Evolutionary conservation across 345 rosid species (phyloP).

Genomic region (Atalantia buxifolia): DNA sequence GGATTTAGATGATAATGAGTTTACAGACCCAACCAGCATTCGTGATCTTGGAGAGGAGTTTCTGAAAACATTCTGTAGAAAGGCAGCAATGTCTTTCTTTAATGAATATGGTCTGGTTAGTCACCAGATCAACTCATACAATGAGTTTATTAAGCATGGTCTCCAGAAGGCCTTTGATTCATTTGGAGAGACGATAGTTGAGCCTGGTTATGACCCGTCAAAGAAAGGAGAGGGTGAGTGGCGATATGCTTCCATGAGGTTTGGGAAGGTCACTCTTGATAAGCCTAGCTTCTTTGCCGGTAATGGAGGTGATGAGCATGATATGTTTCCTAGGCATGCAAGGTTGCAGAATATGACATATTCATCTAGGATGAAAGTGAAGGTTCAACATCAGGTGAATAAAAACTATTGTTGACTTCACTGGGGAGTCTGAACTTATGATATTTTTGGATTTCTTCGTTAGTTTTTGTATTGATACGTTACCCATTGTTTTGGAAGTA

Average conservation of each 20-base stretch:
- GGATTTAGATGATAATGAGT: conserved; percentile 34
- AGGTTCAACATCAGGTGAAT: conserved; percentile 65
- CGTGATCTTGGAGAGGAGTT: conserved; percentile 45
- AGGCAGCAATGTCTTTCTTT: conserved; percentile 62
- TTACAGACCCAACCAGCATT: conserved; percentile 21
- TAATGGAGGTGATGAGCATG: conserved; percentile 33
- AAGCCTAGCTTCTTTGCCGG: conserved; percentile 54
- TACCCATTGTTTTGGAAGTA: background rate
- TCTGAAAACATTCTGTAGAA: conserved; percentile 55
- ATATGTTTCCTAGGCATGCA: conserved; percentile 70
- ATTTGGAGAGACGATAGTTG: conserved; percentile 57
- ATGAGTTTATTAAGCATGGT: conserved; percentile 61
- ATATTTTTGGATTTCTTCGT: background rate
- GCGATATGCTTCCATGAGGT: conserved; percentile 54
- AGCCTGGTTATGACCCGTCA: conserved; percentile 69
- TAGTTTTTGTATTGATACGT: background rate
- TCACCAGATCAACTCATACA: conserved; percentile 83
- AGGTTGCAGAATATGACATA: conserved; percentile 96
- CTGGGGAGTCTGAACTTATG: background rate
- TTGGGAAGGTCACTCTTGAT: conserved; percentile 59
- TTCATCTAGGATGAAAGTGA: conserved; percentile 64
- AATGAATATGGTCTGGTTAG: conserved; percentile 72
- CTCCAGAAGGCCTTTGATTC: conserved; percentile 63
- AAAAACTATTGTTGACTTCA: background rate
- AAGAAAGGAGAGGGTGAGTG: conserved; percentile 68